A percentile compares a stretch with the other conserved stretches of the same genome.
phyloP scores from a whole-genome alignment of 306 rosid genomes.

The Adenanthera pavonina region DNA sequence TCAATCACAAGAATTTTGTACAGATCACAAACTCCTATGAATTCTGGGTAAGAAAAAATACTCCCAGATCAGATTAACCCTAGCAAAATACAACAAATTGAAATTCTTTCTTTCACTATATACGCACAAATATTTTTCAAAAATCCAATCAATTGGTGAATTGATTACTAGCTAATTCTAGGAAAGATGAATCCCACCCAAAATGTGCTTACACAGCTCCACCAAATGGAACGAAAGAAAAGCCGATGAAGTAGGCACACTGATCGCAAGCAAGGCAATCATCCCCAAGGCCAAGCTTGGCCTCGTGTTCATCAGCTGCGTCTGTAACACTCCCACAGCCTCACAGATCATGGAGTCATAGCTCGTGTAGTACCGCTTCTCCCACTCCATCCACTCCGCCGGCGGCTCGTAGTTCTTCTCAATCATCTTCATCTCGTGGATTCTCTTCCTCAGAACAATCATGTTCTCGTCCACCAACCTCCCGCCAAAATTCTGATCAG shows the following conservation, averaged over 20 bases:
- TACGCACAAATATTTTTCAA: background rate
- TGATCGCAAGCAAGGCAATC: background rate
- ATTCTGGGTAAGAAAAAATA: background rate
- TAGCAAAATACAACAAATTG: background rate
- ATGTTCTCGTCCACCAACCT: slow-evolving; percentile 66
- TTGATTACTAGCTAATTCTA: background rate
- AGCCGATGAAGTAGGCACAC: slow-evolving; percentile 9
- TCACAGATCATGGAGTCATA: slow-evolving; percentile 15
- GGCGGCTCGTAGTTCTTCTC: slow-evolving; percentile 79
- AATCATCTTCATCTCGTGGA: slow-evolving; percentile 74
- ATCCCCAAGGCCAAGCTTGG: slow-evolving; percentile 11
- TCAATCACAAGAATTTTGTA: background rate
- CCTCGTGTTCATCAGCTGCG: slow-evolving; percentile 16
- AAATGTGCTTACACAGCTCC: background rate
- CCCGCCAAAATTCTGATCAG: slow-evolving; percentile 34
- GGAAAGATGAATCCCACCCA: background rate
- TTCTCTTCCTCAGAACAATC: slow-evolving; percentile 65
- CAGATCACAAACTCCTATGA: background rate
- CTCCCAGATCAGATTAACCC: background rate
- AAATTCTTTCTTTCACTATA: background rate
- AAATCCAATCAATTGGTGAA: background rate
- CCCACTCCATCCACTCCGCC: slow-evolving; percentile 73
- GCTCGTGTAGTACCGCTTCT: slow-evolving; percentile 55
- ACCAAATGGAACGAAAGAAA: slow-evolving; percentile 1
- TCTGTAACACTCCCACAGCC: background rate